Evolutionary conservation across 495 filamentous ascomycete species (phyloP).

Genomic region (Symbiotaphrina buchneri): DNA sequence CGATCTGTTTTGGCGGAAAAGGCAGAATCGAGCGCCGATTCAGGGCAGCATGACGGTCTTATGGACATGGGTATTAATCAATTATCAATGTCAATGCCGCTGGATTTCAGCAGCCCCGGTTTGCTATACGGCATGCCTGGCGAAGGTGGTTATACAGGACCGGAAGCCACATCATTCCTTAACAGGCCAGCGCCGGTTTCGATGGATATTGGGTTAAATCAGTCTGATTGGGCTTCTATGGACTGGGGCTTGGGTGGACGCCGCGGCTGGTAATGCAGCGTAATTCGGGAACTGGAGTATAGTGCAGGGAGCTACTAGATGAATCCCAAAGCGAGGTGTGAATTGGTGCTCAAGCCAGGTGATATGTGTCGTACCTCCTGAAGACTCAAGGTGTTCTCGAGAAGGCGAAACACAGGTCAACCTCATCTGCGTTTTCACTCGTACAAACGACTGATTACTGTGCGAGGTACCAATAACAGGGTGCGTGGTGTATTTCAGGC

Average conservation of each 20-base stretch:
- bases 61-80: conserved; percentile 7
- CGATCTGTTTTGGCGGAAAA: conserved; percentile 10
- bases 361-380: no score
- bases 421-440: no score
- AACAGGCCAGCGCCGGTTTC: conserved; percentile 7
- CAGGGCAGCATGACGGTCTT: conserved; percentile 6
- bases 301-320: no score
- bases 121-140: conserved; percentile 6
- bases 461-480: no score
- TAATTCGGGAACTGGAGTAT: no score
- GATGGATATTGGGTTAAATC: conserved; percentile 9
- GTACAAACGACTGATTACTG: no score
- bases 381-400: no score
- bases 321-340: no score
- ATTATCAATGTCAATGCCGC: conserved; percentile 7
- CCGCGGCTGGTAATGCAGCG: background rate
- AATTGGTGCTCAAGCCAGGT: no score
- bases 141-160: conserved; percentile 5
- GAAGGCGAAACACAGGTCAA: no score
- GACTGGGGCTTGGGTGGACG: conserved; percentile 6
- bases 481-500: no score
- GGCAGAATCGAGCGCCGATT: conserved; percentile 2
- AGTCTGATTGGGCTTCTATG: conserved; percentile 12
- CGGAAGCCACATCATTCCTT: conserved; percentile 6
- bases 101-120: conserved; percentile 4